phyloP scores from a whole-genome alignment of 371 early-diverging fungal species.

The Parasitella parasitica region DNA sequence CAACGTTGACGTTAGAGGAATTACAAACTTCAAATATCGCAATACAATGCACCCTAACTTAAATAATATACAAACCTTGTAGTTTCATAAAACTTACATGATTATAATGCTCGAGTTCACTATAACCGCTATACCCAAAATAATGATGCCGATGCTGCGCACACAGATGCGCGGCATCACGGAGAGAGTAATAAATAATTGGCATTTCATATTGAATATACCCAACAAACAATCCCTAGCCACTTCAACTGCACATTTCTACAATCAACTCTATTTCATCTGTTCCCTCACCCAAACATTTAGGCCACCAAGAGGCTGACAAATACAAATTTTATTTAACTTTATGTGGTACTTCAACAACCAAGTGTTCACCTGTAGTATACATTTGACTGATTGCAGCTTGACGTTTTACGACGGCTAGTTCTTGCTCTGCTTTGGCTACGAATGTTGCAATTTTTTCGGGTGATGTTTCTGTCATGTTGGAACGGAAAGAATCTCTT shows the following conservation, averaged over 20 bases:
- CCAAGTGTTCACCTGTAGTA: slow-evolving; percentile 53
- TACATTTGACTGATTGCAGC: slow-evolving; percentile 65
- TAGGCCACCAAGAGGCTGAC: neutral
- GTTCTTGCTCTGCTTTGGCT: slow-evolving; percentile 55
- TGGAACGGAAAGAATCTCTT: slow-evolving; percentile 64
- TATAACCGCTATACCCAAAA: too few species aligned
- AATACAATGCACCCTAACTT: too few species aligned
- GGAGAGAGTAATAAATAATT: neutral
- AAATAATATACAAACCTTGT: too few species aligned
- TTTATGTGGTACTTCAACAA: slow-evolving; percentile 48
- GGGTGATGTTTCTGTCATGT: slow-evolving; percentile 59
- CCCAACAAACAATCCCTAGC: too few species aligned
- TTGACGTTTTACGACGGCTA: slow-evolving; percentile 68
- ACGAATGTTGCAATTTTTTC: slow-evolving; percentile 52
- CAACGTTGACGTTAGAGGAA: too few species aligned
- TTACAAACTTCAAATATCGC: too few species aligned
- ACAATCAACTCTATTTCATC: too few species aligned
- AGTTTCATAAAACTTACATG: too few species aligned
- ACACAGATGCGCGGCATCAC: neutral
- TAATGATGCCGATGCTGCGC: neutral
- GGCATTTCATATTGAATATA: too few species aligned
- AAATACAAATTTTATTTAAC: neutral
- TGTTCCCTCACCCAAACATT: neutral
- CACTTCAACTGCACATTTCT: too few species aligned
- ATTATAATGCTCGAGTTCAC: too few species aligned